Conservation (phyloP, 768 basidiomycete genomes). For the Rhodotorula diobovata region DNA sequence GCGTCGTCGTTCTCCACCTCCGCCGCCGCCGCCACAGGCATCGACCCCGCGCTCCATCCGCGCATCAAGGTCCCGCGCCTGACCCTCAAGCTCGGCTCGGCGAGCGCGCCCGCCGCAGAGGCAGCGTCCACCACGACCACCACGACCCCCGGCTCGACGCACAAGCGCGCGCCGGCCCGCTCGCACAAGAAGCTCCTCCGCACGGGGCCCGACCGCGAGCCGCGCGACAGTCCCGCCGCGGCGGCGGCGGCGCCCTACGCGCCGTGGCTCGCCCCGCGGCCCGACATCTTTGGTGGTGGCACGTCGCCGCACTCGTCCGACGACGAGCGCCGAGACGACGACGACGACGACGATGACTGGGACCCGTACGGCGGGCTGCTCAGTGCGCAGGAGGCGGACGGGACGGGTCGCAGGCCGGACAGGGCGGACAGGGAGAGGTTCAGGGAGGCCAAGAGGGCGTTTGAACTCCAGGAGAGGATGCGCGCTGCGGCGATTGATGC, state of each 20-base stretch:
- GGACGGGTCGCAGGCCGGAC: constrained; percentile 61
- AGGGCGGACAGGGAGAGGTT: constrained; percentile 64
- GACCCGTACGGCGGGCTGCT: constrained; percentile 82
- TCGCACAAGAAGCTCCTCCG: constrained; percentile 7
- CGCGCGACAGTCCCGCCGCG: neutral
- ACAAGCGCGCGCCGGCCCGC: neutral
- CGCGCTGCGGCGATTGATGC: neutral
- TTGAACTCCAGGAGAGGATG: constrained; percentile 53
- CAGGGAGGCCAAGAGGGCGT: constrained; percentile 64
- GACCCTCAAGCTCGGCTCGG: constrained; percentile 1
- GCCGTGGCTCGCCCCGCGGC: constrained; percentile 48
- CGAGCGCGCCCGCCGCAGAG: neutral
- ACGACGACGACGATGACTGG: constrained; percentile 50
- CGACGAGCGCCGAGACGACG: neutral
- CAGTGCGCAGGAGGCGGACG: constrained; percentile 64
- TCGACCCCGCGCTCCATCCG: constrained; percentile 39
- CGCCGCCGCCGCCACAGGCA: neutral
- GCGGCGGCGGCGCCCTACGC: neutral
- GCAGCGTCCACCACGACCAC: too few species aligned
- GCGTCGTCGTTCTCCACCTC: neutral
- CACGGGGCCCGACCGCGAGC: neutral
- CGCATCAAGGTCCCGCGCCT: constrained; percentile 7
- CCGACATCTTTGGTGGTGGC: constrained; percentile 28
- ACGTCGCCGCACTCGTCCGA: neutral
- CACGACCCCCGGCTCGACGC: neutral